Evolutionary conservation across 257 asterid species (phyloP), one percentile per base, ranked within the genome.

Genomic region (Solanum ossicruentum): DNA sequence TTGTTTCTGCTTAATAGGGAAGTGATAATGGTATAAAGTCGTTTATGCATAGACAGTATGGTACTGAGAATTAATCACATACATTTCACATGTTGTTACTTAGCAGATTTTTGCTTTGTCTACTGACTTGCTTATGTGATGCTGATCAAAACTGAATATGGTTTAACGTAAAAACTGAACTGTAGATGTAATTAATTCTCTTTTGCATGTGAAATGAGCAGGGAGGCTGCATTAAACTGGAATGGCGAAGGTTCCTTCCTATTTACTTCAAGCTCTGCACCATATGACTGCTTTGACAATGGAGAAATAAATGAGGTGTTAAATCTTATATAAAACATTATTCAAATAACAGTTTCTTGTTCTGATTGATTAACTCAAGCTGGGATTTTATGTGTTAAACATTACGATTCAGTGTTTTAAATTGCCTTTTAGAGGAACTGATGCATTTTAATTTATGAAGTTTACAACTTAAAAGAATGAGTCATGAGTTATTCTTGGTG

Each of bases 241-340:
- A 93, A 90, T 47, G 98, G 98, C 52, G 96, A 94, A 88, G 99
- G 99, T 81, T 91, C 97, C 85, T 97, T 97, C 90, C 87, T 97
- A 18, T 95, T 97, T 86, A 97, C 98, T 84, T 97, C 99, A 73
- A 95, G 98, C 92, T 94, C 99, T 23, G 99, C 97, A 82, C 96
- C 93, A 47, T 97, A 92, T 85, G 97, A 93, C 91, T 91, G 98
- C 94, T 89, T 83, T 20, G 94, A 97, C 87, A 95, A 95, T 84
- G 98, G 98, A 84, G 78, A 85, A 75, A 95, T 98, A 88, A 92
- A 95, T 52, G 99, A 97, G 98, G 99, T 97, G 88, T 87, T 86
- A 75, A 66, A 81, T 87, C 89, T 71, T 88, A 28, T 28, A 79
- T 85, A 73, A 66, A 60, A 17, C 17, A 52, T 23, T 77, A 77